Conservation (phyloP, 371 early-diverging fungal genomes). For the Apophysomyces variabilis region DNA sequence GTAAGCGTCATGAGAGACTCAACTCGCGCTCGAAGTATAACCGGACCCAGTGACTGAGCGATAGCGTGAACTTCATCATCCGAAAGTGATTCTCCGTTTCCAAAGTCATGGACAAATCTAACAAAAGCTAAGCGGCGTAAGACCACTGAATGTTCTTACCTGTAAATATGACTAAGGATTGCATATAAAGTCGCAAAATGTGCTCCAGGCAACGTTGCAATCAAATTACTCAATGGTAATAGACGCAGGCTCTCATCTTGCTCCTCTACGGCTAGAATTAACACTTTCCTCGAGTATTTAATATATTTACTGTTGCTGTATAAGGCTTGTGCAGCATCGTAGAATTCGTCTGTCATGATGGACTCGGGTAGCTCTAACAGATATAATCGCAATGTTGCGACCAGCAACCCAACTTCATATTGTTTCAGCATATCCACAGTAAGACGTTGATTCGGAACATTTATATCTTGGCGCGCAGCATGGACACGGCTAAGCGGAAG, state of each 20-base stretch:
- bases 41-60: slow-evolving; percentile 60
- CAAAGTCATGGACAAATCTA: not conserved
- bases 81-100: not conserved
- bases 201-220: slow-evolving; percentile 58
- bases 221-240: slow-evolving; percentile 56
- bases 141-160: slow-evolving; percentile 28
- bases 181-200: slow-evolving; percentile 59
- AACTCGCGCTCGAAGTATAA: slow-evolving; percentile 54
- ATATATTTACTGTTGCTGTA: slow-evolving; percentile 57
- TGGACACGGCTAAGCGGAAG: slow-evolving; percentile 65
- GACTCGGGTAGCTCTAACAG: slow-evolving; percentile 75
- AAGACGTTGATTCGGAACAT: slow-evolving; percentile 54
- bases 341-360: slow-evolving; percentile 70
- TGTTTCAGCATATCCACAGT: slow-evolving; percentile 56
- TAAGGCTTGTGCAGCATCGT: slow-evolving; percentile 72
- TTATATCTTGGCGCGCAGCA: slow-evolving; percentile 65
- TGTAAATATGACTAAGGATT: slow-evolving; percentile 46
- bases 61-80: slow-evolving; percentile 21
- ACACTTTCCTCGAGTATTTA: not conserved
- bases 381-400: slow-evolving; percentile 70
- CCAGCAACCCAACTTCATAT: slow-evolving; percentile 62
- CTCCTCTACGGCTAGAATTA: slow-evolving; percentile 23
- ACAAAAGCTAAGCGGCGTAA: not conserved
- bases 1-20: slow-evolving; percentile 58
- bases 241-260: slow-evolving; percentile 51